Base-by-base conservation (phyloP, 1,139 yeast genomes). In the Yamadazyma triangularis region DNA sequence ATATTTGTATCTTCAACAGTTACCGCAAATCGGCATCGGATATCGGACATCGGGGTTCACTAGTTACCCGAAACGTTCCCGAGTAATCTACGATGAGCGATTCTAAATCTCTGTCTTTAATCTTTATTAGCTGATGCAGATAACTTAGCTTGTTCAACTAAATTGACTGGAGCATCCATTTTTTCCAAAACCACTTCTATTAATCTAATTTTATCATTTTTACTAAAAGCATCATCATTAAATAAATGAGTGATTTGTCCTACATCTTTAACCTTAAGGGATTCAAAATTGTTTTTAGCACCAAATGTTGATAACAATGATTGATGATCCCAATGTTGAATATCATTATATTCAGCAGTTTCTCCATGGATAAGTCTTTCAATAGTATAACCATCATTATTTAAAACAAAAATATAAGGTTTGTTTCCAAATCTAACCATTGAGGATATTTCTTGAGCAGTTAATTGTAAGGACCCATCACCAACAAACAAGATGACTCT, bases 391-490 rank as follows among this genome's bases (percentile, higher is more conserved):
- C 69, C 70, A 28, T 54, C 59, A 35, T 63, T 63, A 42, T 62
- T 63, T 44, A 63, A 53, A 12, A 63, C 65, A 38, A 60, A 62
- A 27, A 62, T 43, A 41, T 60, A 62, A 12, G 63, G 63, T 27
- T 44, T 54, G 25, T 50, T 56, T 13, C 54, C 47, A 38, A 50
- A 42, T 39, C 60, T 53, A 22, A 56, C 49, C 68, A 63, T 60
- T 10, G 67, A 50, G 19, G 68, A 58, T 25, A 65, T 58, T 40
- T 62, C 67, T 45, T 63, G 70, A 12, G 61, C 68, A 4, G 71
- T 60, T 44, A 63, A 59, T 41, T 65, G 71, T 34, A 64, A 54
- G 12, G 69, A 63, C 29, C 69, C 69, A 44, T 63, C 70, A 31
- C 69, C 70, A 23, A 63, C 65, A 39, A 63, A 58, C 23, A 60